Percentiles rank a stretch among this genome's conserved stretches.
These are phyloP conservation scores for Hypoxylon crocopeplum DNA, from an alignment of 495 filamentous ascomycete species.

Conservation along the genomic window DNA sequence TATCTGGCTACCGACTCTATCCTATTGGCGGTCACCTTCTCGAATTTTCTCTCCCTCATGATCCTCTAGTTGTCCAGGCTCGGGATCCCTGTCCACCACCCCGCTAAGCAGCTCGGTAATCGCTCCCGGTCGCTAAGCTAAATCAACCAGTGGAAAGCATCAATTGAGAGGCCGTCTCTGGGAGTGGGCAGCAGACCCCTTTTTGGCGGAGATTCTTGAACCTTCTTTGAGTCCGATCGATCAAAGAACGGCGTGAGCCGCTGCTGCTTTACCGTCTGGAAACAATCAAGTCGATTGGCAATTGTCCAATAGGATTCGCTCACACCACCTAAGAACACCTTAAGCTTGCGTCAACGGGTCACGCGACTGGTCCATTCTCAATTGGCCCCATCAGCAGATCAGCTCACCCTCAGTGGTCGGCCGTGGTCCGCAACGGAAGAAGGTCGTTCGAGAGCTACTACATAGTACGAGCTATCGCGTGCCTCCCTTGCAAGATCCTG, in stretches of 20 bases:
- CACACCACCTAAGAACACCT: conserved; percentile 16
- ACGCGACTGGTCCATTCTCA: conserved; percentile 31
- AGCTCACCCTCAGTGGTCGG: conserved; percentile 26
- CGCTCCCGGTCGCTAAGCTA: conserved; percentile 28
- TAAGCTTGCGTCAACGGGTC: conserved; percentile 33
- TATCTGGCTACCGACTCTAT: too few species aligned
- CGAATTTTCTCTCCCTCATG: not conserved
- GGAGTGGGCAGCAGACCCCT: conserved; percentile 9
- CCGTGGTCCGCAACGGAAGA: conserved; percentile 14
- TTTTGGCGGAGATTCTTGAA: conserved; percentile 26
- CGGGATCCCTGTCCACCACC: conserved; percentile 14
- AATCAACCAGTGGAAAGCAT: conserved; percentile 8
- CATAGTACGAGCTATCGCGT: conserved; percentile 31
- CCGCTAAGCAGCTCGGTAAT: conserved; percentile 31
- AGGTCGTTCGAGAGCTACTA: conserved; percentile 36
- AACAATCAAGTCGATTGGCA: conserved; percentile 6
- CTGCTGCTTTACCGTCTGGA: conserved; percentile 10
- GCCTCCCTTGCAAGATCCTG: conserved; percentile 18
- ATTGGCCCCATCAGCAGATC: conserved; percentile 31
- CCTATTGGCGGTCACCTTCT: not conserved
- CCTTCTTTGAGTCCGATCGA: conserved; percentile 23
- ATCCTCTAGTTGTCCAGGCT: not conserved
- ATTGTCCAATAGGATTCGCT: conserved; percentile 35
- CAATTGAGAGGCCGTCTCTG: too few species aligned
- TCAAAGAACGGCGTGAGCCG: conserved; percentile 18